Evolutionary conservation across 2,329 filamentous ascomycete genomes (phyloP).

Genomic region (Penicillium decumbens): DNA sequence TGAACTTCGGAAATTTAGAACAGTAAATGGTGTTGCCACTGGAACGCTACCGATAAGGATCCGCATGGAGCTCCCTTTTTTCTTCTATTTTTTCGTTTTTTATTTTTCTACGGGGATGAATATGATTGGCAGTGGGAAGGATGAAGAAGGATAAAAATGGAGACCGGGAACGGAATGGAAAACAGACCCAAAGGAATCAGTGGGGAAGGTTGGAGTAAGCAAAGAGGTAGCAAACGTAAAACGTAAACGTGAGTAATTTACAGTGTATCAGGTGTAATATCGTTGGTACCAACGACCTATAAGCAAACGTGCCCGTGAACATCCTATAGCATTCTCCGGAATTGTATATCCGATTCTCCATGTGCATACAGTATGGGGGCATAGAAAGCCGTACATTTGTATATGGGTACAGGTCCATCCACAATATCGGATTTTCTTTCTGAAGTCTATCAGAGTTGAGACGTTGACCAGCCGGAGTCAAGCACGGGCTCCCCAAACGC

Average conservation of each 20-base stretch:
- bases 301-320: neutral
- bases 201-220: constrained; percentile 8
- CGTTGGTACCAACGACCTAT: neutral
- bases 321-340: neutral
- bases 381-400: too few species aligned
- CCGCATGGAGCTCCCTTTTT: neutral
- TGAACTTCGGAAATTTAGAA: constrained; percentile 12
- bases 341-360: neutral
- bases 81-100: neutral
- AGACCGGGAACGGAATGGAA: constrained; percentile 10
- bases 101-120: constrained; percentile 1
- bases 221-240: too few species aligned
- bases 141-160: constrained; percentile 14
- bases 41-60: constrained; percentile 15
- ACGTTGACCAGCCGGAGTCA: constrained; percentile 16
- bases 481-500: constrained; percentile 10
- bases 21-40: constrained; percentile 15
- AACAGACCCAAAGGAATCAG: constrained; percentile 11
- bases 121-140: constrained; percentile 17
- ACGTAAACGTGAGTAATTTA: neutral
- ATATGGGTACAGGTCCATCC: too few species aligned
- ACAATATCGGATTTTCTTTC: neutral
- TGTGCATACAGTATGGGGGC: neutral
- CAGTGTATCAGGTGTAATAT: neutral
- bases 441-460: too few species aligned